Evolutionary conservation across 331 rosid species (phyloP), one percentile per base, ranked within the genome.

Genomic region (Ulmus americana): DNA sequence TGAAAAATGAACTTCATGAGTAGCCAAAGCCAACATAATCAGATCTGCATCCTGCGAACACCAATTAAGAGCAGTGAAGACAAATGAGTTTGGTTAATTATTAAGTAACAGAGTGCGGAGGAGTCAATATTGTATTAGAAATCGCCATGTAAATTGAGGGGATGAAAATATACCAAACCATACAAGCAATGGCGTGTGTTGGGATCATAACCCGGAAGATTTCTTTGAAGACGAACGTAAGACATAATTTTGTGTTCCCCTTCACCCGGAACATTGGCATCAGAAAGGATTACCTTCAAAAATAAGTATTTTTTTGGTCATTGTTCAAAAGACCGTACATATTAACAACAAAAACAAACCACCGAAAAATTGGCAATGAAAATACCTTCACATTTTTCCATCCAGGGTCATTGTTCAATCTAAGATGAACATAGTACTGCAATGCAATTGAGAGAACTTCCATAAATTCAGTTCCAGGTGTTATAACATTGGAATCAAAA

Each of bases 201-300:
- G 45, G 99, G 99, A 77, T 94, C 96, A 79, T 61, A 81, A 69
- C 97, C 95, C 53, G 85, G 84, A 70, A 94, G 91, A 80, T 90
- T 94, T 80, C 99, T 90, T 80, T 94, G 97, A 72, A 90, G 88
- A 58, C 99, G 97, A 54, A 94, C 82, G 69, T 90, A 94, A 6
- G 99, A 94, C 99, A 94, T 94, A 78, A 94, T 84, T 75, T 94
- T 94, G 76, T 94, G 97, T 77, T 94, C 99, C 67, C 99, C 99
- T 80, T 94, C 99, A 45, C 99, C 99, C 7, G 99, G 99, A 67
- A 90, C 99, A 85, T 94, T 94, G 52, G 99, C 99, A 85, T 94
- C 99, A 49, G 99, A 94, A 61, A 90, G 95, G 76, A 94, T 82
- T 64, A 94, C 99, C 97, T 94, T 74, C 73, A 67, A 64, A 84